Evolutionary conservation across 768 basidiomycete genomes (phyloP).

Genomic region (Phallus indusiatus): DNA sequence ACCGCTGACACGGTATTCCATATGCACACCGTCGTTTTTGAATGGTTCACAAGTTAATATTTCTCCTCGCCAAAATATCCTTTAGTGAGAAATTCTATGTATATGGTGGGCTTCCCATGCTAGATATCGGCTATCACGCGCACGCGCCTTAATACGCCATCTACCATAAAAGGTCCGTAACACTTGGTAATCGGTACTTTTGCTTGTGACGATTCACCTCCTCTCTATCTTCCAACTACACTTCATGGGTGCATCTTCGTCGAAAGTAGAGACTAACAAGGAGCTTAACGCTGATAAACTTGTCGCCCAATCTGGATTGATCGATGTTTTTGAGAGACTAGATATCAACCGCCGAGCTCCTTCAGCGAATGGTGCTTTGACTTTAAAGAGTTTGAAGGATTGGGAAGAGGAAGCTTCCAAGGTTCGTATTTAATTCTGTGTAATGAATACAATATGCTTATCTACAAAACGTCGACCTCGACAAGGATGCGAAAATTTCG

Average conservation of each 20-base stretch:
- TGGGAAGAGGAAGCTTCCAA: conserved; percentile 53
- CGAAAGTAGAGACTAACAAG: conserved; percentile 19
- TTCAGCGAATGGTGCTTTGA: conserved; percentile 54
- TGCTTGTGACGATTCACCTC: background rate
- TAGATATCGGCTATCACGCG: no score
- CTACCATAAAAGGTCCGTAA: no score
- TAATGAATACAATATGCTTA: background rate
- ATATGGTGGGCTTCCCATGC: no score
- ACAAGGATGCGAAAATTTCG: conserved; percentile 46
- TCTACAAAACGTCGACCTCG: background rate
- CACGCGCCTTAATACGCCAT: no score
- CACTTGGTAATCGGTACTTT: no score
- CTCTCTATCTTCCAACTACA: background rate
- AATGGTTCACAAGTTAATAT: no score
- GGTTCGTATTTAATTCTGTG: background rate
- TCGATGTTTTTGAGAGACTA: conserved; percentile 8
- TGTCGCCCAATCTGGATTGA: conserved; percentile 13
- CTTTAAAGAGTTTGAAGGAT: conserved; percentile 43
- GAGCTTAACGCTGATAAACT: conserved; percentile 14
- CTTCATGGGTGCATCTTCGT: conserved; percentile 28
- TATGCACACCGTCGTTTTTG: no score
- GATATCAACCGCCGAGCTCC: conserved; percentile 19
- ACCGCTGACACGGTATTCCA: no score
- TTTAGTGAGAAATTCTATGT: no score
- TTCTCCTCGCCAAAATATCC: no score